Evolutionary conservation across 441 rosid species (phyloP).

Genomic region (Aleurites moluccanus): DNA sequence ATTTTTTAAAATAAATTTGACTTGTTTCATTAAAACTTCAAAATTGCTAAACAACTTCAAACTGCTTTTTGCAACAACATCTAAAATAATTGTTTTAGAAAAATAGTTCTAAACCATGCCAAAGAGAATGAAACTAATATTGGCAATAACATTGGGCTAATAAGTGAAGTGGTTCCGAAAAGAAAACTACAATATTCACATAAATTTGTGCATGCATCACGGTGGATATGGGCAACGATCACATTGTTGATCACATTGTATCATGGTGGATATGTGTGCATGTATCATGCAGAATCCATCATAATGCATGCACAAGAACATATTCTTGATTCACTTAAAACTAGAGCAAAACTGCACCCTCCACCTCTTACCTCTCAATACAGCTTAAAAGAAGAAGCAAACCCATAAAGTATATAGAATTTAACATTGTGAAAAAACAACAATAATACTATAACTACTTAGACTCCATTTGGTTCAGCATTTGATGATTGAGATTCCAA

Average conservation of each 20-base stretch:
- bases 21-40: not conserved
- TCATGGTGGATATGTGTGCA: not conserved
- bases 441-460: not conserved
- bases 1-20: not conserved
- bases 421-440: not conserved
- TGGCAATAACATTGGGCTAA: not conserved
- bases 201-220: not conserved
- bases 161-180: not conserved
- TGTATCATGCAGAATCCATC: not conserved
- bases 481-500: too few species aligned
- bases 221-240: not conserved
- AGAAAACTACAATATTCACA: not conserved
- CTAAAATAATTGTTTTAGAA: too few species aligned
- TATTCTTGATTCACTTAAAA: not conserved
- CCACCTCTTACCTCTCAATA: not conserved
- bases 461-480: too few species aligned
- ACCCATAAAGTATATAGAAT: not conserved
- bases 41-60: not conserved
- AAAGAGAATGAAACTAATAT: not conserved
- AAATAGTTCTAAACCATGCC: too few species aligned
- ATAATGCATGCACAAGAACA: not conserved
- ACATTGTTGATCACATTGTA: not conserved
- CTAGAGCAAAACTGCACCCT: not conserved
- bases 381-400: not conserved
- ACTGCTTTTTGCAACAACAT: too few species aligned